Base-by-base conservation (phyloP, 2,329 filamentous ascomycete species). In the Aspergillus clavatus region DNA sequence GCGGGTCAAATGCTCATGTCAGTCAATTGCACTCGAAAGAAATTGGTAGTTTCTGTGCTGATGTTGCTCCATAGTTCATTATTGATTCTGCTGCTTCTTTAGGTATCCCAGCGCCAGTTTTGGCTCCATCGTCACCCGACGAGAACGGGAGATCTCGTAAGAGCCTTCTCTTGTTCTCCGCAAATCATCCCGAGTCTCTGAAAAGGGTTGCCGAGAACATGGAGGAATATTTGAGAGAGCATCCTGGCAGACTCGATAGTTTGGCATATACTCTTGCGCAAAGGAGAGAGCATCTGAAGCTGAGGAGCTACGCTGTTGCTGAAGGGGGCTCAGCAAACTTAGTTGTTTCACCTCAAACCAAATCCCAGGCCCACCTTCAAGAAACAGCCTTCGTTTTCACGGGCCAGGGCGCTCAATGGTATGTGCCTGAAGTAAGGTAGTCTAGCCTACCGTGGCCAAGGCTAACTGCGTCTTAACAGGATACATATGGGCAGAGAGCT, bases 361-460 rank as follows among this genome's bases (percentile, higher is more conserved):
- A n/a, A n/a, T n/a, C n/a, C n/a, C n/a, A n/a, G n/a, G n/a, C n/a
- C n/a, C n/a, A n/a, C 16, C 46, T 48, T 27, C 33, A 6, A 11
- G 16, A 29, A 21, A 41, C 12, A 39, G 5, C 38, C 53, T 62
- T 65, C 26, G 51, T 64, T 2, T 70, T 67, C 42, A 69, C 59
- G 11, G 66, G 66, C 3, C 67, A 70, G 40, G 67, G 67, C 1
- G 60, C 66, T 3, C 65, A 69, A 29, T 70, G 62, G 58, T 29
- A n/a, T n/a, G n/a, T n/a, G n/a, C n/a, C n/a, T n/a, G n/a, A n/a
- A n/a, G n/a, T n/a, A n/a, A n/a, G n/a, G n/a, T n/a, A n/a, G n/a
- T n/a, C n/a, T n/a, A n/a, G n/a, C n/a, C n/a, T n/a, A n/a, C n/a
- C n/a, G n/a, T n/a, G n/a, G n/a, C n/a, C n/a, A n/a, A n/a, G n/a